A percentile compares a stretch with the other conserved stretches of the same genome.
Evolutionary conservation across 176 grass and related monocot genomes (phyloP).

Genomic region (Tillandsia fasciculata): DNA sequence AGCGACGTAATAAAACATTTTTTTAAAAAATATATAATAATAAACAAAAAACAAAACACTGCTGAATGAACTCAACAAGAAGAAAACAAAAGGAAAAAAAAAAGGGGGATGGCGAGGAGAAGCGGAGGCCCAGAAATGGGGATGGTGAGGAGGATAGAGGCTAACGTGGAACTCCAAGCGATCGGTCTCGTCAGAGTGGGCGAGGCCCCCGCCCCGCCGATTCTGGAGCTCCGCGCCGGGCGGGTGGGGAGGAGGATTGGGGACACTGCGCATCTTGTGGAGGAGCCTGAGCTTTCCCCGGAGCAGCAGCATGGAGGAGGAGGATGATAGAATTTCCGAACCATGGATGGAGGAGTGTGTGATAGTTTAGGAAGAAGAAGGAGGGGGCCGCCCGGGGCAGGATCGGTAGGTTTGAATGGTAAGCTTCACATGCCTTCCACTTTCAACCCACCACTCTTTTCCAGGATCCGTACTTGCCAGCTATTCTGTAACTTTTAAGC

Average conservation of each 20-base stretch:
- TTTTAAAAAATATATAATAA: neutral
- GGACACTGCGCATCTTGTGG: neutral
- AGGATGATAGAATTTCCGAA: neutral
- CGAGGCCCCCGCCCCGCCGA: neutral
- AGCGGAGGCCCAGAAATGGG: too few relatives aligned
- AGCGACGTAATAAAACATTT: neutral
- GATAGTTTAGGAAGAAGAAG: constrained; percentile 3
- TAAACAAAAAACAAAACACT: neutral
- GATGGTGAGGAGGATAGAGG: neutral
- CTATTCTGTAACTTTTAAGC: too few relatives aligned
- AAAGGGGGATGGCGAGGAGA: too few relatives aligned
- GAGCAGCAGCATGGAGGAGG: constrained; percentile 3
- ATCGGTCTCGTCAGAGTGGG: constrained; percentile 1
- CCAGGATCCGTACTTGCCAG: too few relatives aligned
- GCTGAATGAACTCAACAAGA: neutral
- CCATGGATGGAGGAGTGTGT: neutral
- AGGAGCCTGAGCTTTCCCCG: constrained; percentile 14
- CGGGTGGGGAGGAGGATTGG: constrained; percentile 4
- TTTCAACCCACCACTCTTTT: too few relatives aligned
- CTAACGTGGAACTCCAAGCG: neutral
- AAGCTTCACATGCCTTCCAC: neutral
- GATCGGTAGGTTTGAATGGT: constrained; percentile 30
- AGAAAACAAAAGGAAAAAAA: neutral
- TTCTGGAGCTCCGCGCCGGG: constrained; percentile 20
- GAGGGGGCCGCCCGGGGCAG: neutral